phyloP scores from a whole-genome alignment of 2,329 filamentous ascomycete species.

The Emydomyces testavorans region DNA sequence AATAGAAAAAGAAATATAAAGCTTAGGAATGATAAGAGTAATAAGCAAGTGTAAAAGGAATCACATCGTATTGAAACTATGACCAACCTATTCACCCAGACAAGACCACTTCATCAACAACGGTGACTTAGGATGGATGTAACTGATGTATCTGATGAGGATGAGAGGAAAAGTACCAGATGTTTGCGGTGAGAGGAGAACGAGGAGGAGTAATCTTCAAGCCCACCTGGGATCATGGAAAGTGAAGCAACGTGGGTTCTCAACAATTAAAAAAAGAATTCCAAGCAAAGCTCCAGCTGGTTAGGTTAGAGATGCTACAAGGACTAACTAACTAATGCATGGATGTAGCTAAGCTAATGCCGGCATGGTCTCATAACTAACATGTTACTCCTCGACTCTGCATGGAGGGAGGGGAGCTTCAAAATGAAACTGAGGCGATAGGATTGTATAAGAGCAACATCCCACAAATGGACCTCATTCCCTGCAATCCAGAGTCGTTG shows the following conservation, averaged over 20 bases:
- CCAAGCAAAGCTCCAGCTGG: slow-evolving; percentile 4
- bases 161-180: not conserved
- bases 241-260: slow-evolving; percentile 11
- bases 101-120: too few species aligned
- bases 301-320: not conserved
- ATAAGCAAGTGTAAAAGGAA: slow-evolving; percentile 5
- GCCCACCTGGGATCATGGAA: too few species aligned
- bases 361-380: slow-evolving; percentile 4
- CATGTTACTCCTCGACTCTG: too few species aligned
- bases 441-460: not conserved
- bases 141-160: not conserved
- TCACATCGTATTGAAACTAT: slow-evolving; percentile 8
- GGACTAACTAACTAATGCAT: not conserved
- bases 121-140: too few species aligned
- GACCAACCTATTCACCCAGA: not conserved
- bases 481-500: too few species aligned
- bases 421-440: not conserved
- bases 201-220: not conserved
- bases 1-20: slow-evolving; percentile 12
- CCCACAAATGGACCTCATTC: not conserved
- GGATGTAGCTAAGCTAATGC: slow-evolving; percentile 1
- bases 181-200: slow-evolving; percentile 9
- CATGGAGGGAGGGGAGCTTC: not conserved
- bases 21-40: slow-evolving; percentile 11
- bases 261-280: not conserved